phyloP scores from a whole-genome alignment of 345 rosid genomes.

The Euphorbia lathyris region DNA sequence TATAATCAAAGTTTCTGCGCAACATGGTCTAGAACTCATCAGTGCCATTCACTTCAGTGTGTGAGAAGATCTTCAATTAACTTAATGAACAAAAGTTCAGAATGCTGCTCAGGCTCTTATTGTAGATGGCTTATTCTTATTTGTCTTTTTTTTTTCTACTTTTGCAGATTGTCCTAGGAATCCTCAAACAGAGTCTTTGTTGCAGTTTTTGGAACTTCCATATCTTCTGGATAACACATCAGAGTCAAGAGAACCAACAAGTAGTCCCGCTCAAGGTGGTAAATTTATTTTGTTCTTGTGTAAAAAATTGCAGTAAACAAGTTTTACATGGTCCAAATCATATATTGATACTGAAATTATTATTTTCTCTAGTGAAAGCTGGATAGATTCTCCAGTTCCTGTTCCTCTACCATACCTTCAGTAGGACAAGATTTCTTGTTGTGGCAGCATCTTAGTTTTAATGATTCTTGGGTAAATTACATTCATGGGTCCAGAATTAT shows the following conservation, averaged over 20 bases:
- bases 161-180: slow-evolving; percentile 51
- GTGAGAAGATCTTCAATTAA: background rate
- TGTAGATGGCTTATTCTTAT: background rate
- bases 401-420: background rate
- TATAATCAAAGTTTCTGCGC: no score
- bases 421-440: background rate
- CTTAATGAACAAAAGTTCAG: slow-evolving; percentile 9
- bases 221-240: slow-evolving; percentile 62
- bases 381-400: background rate
- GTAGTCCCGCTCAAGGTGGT: slow-evolving; percentile 42
- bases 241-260: slow-evolving; percentile 34
- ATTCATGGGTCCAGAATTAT: no score
- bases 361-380: background rate
- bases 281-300: slow-evolving; percentile 2
- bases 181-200: slow-evolving; percentile 70
- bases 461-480: no score
- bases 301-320: background rate
- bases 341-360: background rate
- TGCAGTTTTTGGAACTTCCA: slow-evolving; percentile 80
- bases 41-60: background rate
- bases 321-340: background rate
- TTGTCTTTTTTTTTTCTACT: no score
- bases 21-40: no score
- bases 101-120: background rate
- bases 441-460: background rate